Base-by-base conservation (phyloP, 148 eudicot species). In the Camellia granthamiana region DNA sequence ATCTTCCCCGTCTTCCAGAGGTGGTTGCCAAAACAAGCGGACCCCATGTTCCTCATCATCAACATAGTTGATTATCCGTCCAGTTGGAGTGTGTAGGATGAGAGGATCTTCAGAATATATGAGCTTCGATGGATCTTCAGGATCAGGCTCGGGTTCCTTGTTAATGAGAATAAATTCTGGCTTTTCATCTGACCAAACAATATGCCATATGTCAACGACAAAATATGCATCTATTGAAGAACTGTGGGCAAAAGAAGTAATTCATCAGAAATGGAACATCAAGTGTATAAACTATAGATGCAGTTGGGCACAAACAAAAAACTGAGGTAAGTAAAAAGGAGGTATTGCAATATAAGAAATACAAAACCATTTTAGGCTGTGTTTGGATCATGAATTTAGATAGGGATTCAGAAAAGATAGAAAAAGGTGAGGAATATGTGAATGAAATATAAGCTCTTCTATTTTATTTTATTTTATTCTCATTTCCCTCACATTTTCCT, bases 71-170 rank as follows among this genome's bases (percentile, higher is more conserved):
- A 94, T 94, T 61, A 94, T 55, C 79, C 87, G 83, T 46, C 98
- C 98, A 16, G 92, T 92, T 81, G 92, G 97, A 64, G 95, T 92
- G 79, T 94, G 98, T 59, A 94, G 81, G 83, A 94, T 92, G 47
- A 94, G 85, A 41, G 97, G 98, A 83, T 94, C 97, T 84, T 92
- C 97, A 23, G 88, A 84, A 54, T 91, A 87, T 74, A 91, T 75
- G n/a, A 91, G 89, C 81, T 91, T 90, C 23, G 93, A 82, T 58
- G 97, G 97, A 75, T 92, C 90, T 78, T 94, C 88, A 55, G 97
- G 95, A 85, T 94, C 97, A 62, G 94, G 93, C 82, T 92, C 95
- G 4, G 95, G 98, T 81, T 92, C 97, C 85, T 92, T 90, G 82
- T 92, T 92, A 47, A 94, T 63, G 84, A 92, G 86, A 80, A 94